phyloP scores from a whole-genome alignment of 176 grass and related monocot species.

The Musa beccarii region DNA sequence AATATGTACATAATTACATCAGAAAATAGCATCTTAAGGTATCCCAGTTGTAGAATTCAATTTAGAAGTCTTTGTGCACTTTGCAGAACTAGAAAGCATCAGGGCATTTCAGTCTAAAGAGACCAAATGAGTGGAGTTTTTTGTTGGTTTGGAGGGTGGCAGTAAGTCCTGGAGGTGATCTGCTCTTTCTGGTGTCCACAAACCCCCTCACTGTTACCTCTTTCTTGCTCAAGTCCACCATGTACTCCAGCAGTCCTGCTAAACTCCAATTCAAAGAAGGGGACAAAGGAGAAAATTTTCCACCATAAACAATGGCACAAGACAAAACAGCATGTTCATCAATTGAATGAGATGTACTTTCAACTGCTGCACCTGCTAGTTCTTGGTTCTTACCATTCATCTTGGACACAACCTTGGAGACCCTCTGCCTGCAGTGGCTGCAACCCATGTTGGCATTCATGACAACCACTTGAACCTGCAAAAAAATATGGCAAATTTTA shows the following conservation, averaged over 20 bases:
- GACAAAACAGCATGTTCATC: not conserved
- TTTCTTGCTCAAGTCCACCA: conserved; percentile 91
- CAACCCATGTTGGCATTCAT: conserved; percentile 93
- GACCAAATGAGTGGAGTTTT: not conserved
- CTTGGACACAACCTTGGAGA: conserved; percentile 77
- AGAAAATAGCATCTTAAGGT: no score
- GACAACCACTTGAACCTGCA: conserved; percentile 84
- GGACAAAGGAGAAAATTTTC: not conserved
- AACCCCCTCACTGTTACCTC: conserved; percentile 70
- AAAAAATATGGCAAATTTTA: not conserved
- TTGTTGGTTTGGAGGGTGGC: not conserved
- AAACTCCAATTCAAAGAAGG: not conserved
- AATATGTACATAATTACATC: no score
- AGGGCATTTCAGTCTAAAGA: not conserved
- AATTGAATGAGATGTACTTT: not conserved
- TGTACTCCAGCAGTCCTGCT: conserved; percentile 94
- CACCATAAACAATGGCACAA: not conserved
- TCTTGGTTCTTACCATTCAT: conserved; percentile 73
- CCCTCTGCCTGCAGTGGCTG: conserved; percentile 62
- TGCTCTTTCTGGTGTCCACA: conserved; percentile 28
- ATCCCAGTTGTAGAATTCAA: no score
- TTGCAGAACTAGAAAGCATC: not conserved
- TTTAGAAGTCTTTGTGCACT: no score
- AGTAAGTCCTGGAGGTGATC: not conserved
- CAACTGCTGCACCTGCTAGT: not conserved